These are phyloP conservation scores for Monosporascus sp. DNA, from an alignment of 2,329 filamentous ascomycete species.

Conservation along the genomic window DNA sequence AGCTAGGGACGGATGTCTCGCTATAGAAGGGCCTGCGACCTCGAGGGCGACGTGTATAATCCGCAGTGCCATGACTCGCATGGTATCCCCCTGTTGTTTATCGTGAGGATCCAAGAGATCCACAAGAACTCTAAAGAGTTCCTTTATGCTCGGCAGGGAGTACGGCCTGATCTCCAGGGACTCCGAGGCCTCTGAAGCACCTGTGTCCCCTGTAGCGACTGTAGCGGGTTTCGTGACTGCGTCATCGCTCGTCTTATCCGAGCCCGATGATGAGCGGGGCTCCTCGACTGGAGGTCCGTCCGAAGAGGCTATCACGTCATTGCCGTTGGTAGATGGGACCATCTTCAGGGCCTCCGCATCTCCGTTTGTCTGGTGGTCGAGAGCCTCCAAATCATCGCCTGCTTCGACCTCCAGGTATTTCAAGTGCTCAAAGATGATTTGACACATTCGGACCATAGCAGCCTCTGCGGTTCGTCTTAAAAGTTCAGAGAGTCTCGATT, in stretches of 20 bases:
- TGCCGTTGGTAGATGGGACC: slow-evolving; percentile 68
- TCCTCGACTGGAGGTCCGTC: slow-evolving; percentile 34
- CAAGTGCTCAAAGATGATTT: slow-evolving; percentile 92
- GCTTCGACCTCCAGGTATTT: slow-evolving; percentile 79
- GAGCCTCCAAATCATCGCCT: slow-evolving; percentile 57
- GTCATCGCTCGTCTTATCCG: slow-evolving; percentile 30
- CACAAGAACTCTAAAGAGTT: slow-evolving; percentile 89
- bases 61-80: slow-evolving; percentile 93
- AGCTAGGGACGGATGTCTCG: slow-evolving; percentile 82
- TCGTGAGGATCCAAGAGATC: slow-evolving; percentile 93
- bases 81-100: slow-evolving; percentile 84
- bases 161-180: slow-evolving; percentile 71
- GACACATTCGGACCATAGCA: slow-evolving; percentile 98
- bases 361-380: slow-evolving; percentile 62
- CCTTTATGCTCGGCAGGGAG: slow-evolving; percentile 86
- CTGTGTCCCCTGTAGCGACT: slow-evolving; percentile 12
- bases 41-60: slow-evolving; percentile 97
- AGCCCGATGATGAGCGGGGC: slow-evolving; percentile 35
- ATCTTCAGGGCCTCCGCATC: slow-evolving; percentile 77
- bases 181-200: slow-evolving; percentile 17
- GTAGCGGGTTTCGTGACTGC: slow-evolving; percentile 19
- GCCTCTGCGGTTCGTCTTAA: slow-evolving; percentile 89
- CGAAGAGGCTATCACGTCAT: slow-evolving; percentile 51
- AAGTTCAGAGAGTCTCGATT: slow-evolving; percentile 84
- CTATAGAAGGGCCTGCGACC: slow-evolving; percentile 91